Evolutionary conservation across 2,329 filamentous ascomycete genomes (phyloP).

Genomic region (Phoma sp.): DNA sequence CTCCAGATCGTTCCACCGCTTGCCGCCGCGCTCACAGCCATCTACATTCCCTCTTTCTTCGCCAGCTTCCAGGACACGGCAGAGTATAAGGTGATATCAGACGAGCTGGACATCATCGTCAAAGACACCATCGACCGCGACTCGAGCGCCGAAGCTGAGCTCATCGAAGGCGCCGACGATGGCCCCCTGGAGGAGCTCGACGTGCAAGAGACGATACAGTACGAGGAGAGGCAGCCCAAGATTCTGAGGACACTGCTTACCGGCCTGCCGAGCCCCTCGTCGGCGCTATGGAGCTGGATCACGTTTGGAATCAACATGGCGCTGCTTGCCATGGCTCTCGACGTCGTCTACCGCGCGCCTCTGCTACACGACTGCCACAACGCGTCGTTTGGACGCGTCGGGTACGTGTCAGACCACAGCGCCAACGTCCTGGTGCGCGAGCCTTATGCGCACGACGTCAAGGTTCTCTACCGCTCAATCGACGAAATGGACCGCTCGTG

Average conservation of each 20-base stretch:
- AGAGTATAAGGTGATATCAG: conserved; percentile 63
- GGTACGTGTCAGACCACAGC: conserved; percentile 80
- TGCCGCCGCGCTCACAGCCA: conserved; percentile 67
- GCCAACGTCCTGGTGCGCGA: conserved; percentile 87
- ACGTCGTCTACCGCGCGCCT: conserved; percentile 78
- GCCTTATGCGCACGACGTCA: conserved; percentile 74
- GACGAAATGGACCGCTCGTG: conserved; percentile 36
- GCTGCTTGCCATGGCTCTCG: conserved; percentile 72
- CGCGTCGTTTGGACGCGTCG: conserved; percentile 83
- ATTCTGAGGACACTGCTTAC: conserved; percentile 72
- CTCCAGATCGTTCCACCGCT: conserved; percentile 50
- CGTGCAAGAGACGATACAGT: conserved; percentile 67
- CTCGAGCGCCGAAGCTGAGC: conserved; percentile 39
- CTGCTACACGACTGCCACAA: conserved; percentile 73
- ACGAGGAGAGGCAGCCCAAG: conserved; percentile 64
- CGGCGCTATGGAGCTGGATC: conserved; percentile 67
- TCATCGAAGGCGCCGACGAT: conserved; percentile 50
- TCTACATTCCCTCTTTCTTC: conserved; percentile 71
- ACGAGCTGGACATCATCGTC: conserved; percentile 62
- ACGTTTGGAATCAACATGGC: conserved; percentile 76
- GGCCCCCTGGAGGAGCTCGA: conserved; percentile 57
- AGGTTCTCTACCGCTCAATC: conserved; percentile 40
- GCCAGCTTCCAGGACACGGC: conserved; percentile 63
- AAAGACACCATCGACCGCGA: conserved; percentile 49
- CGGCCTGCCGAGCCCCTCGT: conserved; percentile 77